A percentile compares a stretch with the other conserved stretches of the same genome.
phyloP scores from a whole-genome alignment of 192 early-diverging fungal species.

The Obelidium mucronatum region DNA sequence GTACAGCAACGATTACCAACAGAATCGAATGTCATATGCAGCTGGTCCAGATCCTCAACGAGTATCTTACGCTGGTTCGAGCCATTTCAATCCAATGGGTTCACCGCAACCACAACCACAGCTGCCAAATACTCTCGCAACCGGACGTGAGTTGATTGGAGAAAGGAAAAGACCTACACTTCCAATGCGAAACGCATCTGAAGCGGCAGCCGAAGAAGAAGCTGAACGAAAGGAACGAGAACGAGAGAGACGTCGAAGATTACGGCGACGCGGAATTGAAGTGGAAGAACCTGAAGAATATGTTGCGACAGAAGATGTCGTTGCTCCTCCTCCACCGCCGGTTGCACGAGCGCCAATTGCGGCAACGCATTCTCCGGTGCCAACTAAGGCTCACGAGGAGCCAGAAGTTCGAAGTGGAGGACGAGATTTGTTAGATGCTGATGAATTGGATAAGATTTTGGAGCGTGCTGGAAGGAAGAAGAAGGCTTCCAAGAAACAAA shows the following conservation, averaged over 20 bases:
- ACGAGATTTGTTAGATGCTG: conserved; percentile 19
- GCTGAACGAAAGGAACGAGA: conserved; percentile 34
- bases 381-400: not conserved
- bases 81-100: not conserved
- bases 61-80: not conserved
- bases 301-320: not conserved
- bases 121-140: not conserved
- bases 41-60: not conserved
- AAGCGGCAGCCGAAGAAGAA: conserved; percentile 36
- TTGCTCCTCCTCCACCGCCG: not conserved
- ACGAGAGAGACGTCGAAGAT: conserved; percentile 22
- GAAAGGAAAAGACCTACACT: conserved; percentile 26
- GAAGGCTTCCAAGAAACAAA: not conserved
- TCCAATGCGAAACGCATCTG: conserved; percentile 12
- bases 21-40: not conserved
- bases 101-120: not conserved
- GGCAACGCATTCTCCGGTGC: not conserved
- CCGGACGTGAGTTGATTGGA: conserved; percentile 29
- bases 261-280: conserved; percentile 29
- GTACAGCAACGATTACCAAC: not conserved
- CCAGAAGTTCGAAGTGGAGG: conserved; percentile 1
- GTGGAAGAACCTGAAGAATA: conserved; percentile 19
- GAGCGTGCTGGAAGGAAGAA: conserved; percentile 19
- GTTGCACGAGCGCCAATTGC: not conserved
- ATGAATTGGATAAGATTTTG: conserved; percentile 30